A percentile compares a stretch with the other conserved stretches of the same genome.
Evolutionary conservation across 169 alveolate species (phyloP).

Genomic region (Prorocentrum cordatum): DNA sequence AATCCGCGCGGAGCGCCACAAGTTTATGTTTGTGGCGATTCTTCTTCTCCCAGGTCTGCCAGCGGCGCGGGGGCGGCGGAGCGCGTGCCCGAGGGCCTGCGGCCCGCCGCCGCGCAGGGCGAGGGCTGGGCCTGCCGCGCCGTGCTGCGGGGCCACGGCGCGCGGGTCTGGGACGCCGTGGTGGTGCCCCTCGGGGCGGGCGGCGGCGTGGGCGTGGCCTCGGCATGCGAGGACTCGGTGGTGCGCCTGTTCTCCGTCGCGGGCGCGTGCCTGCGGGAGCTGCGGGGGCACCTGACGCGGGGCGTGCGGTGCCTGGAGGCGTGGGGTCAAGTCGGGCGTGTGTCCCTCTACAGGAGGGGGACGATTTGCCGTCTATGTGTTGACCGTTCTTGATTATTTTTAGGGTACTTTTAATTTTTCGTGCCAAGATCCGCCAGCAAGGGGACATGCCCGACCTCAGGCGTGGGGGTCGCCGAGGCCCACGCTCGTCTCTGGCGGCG

Average conservation of each 20-base stretch:
- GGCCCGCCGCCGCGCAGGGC: neutral
- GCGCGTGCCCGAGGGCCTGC: neutral
- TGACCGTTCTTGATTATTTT: too few relatives aligned
- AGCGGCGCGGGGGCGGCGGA: too few relatives aligned
- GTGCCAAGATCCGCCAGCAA: too few relatives aligned
- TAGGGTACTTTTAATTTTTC: too few relatives aligned
- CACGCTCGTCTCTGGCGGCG: neutral
- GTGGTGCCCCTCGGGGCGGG: neutral
- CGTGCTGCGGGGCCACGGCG: conserved; percentile 15
- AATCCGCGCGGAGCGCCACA: too few relatives aligned
- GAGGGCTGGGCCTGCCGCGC: conserved; percentile 1
- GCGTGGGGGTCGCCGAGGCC: too few relatives aligned
- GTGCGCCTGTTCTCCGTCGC: conserved; percentile 9
- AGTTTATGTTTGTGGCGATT: too few relatives aligned
- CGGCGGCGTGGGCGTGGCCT: neutral
- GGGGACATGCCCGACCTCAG: too few relatives aligned
- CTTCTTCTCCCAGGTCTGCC: too few relatives aligned
- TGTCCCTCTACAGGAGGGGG: too few relatives aligned
- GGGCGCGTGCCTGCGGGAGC: neutral
- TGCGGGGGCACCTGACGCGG: conserved; percentile 33
- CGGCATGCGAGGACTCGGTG: conserved; percentile 38
- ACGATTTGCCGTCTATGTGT: too few relatives aligned
- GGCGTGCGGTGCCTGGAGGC: conserved; percentile 57
- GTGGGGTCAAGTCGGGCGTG: too few relatives aligned
- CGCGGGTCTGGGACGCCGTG: conserved; percentile 52